These are phyloP conservation scores for Ophiocordyceps camponoti-leonardi DNA, from an alignment of 2,329 filamentous ascomycete species.

Conservation along the genomic window DNA sequence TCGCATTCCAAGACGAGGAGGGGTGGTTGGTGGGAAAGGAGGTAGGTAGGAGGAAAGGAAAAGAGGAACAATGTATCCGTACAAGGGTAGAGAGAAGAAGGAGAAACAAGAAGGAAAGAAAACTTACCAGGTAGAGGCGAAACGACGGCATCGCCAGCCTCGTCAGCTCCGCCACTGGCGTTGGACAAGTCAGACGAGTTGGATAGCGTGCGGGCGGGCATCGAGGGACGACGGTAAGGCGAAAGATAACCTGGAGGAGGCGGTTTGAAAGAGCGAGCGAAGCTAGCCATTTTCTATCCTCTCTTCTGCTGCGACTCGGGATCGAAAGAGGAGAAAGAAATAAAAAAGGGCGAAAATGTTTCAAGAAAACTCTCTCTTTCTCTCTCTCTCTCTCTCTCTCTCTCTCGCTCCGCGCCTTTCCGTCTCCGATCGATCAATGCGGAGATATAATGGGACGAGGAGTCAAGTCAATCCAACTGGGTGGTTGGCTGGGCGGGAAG, in stretches of 20 bases:
- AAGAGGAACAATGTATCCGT: background rate
- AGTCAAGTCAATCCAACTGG: no score
- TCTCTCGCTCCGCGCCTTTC: no score
- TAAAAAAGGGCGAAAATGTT: background rate
- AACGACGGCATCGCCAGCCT: slow-evolving; percentile 11
- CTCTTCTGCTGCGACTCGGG: background rate
- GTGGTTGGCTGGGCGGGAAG: no score
- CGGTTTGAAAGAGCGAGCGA: slow-evolving; percentile 31
- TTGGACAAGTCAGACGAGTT: slow-evolving; percentile 28
- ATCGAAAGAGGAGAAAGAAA: no score
- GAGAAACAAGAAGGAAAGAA: background rate
- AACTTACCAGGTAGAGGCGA: slow-evolving; percentile 6
- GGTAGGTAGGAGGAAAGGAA: background rate
- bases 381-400: no score
- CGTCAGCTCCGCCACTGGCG: slow-evolving; percentile 13
- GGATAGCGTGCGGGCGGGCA: slow-evolving; percentile 25
- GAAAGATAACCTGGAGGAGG: slow-evolving; percentile 25
- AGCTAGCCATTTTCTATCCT: slow-evolving; percentile 22
- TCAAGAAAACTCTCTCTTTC: no score
- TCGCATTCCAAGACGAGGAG: background rate
- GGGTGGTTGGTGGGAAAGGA: background rate
- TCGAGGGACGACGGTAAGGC: slow-evolving; percentile 23
- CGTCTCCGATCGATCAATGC: no score
- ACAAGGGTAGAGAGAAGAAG: no score
- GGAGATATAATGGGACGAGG: no score